These are phyloP conservation scores for Diutina rugosa DNA, from an alignment of 1,139 yeast genomes.

Conservation along the genomic window DNA sequence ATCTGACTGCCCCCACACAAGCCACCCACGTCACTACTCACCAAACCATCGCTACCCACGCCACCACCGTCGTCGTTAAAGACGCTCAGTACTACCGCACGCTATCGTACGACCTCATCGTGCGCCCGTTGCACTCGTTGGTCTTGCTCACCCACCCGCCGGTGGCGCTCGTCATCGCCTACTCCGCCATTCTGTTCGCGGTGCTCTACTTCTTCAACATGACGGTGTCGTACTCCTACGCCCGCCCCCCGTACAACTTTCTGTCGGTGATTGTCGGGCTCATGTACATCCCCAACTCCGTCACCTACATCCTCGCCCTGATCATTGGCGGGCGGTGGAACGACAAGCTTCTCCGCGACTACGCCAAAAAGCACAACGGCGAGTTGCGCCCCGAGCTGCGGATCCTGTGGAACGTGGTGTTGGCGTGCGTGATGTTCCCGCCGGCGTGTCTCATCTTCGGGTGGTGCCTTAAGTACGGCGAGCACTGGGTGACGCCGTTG, in stretches of 20 bases:
- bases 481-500: conserved; percentile 65
- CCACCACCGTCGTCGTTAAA: neutral
- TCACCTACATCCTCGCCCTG: conserved; percentile 64
- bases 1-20: neutral
- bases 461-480: conserved; percentile 59
- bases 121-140: conserved; percentile 38
- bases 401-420: conserved; percentile 58
- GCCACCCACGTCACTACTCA: too few relatives aligned
- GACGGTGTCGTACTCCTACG: conserved; percentile 53
- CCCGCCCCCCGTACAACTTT: conserved; percentile 59
- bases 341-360: conserved; percentile 44
- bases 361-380: conserved; percentile 48
- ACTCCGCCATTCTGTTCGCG: conserved; percentile 58
- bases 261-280: conserved; percentile 55
- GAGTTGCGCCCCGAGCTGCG: conserved; percentile 65
- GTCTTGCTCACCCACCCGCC: conserved; percentile 58
- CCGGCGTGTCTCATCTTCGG: conserved; percentile 64
- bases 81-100: neutral
- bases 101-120: conserved; percentile 25
- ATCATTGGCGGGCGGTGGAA: conserved; percentile 72
- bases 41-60: neutral
- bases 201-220: conserved; percentile 63
- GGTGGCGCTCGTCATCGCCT: conserved; percentile 48
- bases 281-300: conserved; percentile 72
- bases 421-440: conserved; percentile 52